Conservation (phyloP, 768 basidiomycete species). For the Hygrophorus pudorinus region DNA sequence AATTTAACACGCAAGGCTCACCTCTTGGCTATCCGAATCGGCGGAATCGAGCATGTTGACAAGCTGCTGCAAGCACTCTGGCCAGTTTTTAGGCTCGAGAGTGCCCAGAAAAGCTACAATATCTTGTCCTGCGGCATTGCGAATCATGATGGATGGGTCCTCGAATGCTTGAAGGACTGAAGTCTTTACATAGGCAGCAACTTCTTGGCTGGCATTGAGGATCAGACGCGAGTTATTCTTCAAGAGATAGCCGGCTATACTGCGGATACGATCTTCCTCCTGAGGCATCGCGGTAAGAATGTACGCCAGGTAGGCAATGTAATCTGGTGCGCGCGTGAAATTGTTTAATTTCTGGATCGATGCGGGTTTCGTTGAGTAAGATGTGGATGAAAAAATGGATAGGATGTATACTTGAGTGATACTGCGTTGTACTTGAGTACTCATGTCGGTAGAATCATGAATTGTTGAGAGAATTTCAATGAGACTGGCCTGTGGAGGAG, state of each 20-base stretch:
- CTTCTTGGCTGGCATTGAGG: slow-evolving; percentile 53
- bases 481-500: slow-evolving; percentile 75
- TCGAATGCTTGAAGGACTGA: slow-evolving; percentile 75
- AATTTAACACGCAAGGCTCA: slow-evolving; percentile 26
- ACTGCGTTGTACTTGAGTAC: slow-evolving; percentile 39
- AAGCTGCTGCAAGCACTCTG: slow-evolving; percentile 83
- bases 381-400: slow-evolving; percentile 13
- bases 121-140: slow-evolving; percentile 90
- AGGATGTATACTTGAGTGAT: slow-evolving; percentile 66
- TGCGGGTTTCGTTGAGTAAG: slow-evolving; percentile 10
- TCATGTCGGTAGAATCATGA: slow-evolving; percentile 76
- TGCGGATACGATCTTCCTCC: slow-evolving; percentile 88
- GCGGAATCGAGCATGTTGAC: slow-evolving; percentile 69
- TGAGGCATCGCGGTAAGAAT: slow-evolving; percentile 73
- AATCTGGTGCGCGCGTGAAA: slow-evolving; percentile 85
- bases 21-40: slow-evolving; percentile 78
- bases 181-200: slow-evolving; percentile 63
- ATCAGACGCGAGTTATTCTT: slow-evolving; percentile 91
- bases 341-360: slow-evolving; percentile 67
- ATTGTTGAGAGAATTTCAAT: slow-evolving; percentile 89
- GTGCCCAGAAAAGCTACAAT: slow-evolving; percentile 84
- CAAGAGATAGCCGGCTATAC: slow-evolving; percentile 92
- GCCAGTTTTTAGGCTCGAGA: slow-evolving; percentile 89
- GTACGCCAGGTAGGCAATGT: slow-evolving; percentile 91
- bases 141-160: slow-evolving; percentile 77